Conservation (phyloP, 805 yeast species). For the Yamadazyma insecticola region DNA sequence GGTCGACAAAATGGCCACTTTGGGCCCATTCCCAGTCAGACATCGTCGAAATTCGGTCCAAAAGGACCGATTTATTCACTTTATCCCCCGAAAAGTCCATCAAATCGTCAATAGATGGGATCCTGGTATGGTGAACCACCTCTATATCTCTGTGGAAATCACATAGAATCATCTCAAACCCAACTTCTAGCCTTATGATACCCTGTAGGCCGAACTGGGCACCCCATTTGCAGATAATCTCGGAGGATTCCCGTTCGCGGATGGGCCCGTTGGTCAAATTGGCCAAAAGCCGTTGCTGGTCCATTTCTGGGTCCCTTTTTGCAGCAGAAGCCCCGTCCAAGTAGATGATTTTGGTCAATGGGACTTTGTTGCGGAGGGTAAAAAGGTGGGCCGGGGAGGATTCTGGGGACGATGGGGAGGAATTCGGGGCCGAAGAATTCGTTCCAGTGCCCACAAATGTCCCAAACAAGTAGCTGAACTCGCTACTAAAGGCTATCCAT, state of each 20-base stretch:
- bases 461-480: constrained; percentile 51
- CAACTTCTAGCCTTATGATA: constrained; percentile 52
- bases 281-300: constrained; percentile 31
- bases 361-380: constrained; percentile 45
- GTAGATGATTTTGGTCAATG: constrained; percentile 45
- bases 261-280: constrained; percentile 17
- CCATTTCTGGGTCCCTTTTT: constrained; percentile 60
- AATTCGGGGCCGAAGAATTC: neutral
- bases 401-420: constrained; percentile 1
- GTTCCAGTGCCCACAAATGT: neutral
- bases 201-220: constrained; percentile 54
- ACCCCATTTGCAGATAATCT: constrained; percentile 53
- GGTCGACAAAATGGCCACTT: constrained; percentile 44
- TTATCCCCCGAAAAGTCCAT: constrained; percentile 35
- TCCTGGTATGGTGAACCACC: too few species aligned
- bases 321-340: constrained; percentile 74
- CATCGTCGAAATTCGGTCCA: too few species aligned
- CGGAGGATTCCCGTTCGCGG: constrained; percentile 44
- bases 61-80: too few species aligned
- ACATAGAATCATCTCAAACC: constrained; percentile 59
- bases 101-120: constrained; percentile 30
- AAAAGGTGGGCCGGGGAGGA: constrained; percentile 21
- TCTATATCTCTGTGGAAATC: constrained; percentile 49
- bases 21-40: too few species aligned
- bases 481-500: constrained; percentile 64